Base-by-base conservation (phyloP, 2,329 filamentous ascomycete species). In the Fusarium sp. region DNA sequence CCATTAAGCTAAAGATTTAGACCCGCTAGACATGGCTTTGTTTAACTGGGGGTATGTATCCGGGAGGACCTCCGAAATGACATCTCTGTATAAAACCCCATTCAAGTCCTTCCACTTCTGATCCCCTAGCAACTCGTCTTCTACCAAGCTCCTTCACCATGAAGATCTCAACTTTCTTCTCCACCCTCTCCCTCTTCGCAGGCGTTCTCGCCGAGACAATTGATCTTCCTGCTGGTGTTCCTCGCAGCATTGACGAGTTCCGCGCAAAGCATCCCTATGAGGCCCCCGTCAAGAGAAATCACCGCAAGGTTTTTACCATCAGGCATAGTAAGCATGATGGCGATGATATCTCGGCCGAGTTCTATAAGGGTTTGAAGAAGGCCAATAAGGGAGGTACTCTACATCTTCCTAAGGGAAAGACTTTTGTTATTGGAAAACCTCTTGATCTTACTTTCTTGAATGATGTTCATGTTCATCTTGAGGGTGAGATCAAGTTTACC, bases 401-500 rank as follows among this genome's bases (percentile, higher is more conserved):
- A 11, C 67, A 72, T 20, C 50, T 72, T 2, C 63, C 68, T 11
- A 57, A 72, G 39, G 70, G 70, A 2, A 54, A 71, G 20, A 72
- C 63, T 4, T 72, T 66, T 49, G 57, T 72, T 25, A 72, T 72
- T 41, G 70, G 70, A 35, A 72, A 72, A 48, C 65, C 70, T 5
- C 48, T 72, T 21, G 70, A 72, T 20, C 42, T 72, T 7, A 72
- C 70, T 6, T 72, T 61, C 47, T 42, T 72, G 18, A 43, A 71
- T n/a, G 58, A 72, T 25, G 42, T 72, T n/a, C 70, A 72, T 18
- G 60, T 72, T 21, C 60, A 72, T n/a, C 54, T 72, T 14, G 70
- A 72, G 18, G 70, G 70, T 18, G 70, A 72, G 55, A 72, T 72
- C 37, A 72, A 72, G 57, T 72, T 72, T 27, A 72, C 70, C 42